phyloP scores from a whole-genome alignment of 345 rosid genomes.

The Citrus australasica region DNA sequence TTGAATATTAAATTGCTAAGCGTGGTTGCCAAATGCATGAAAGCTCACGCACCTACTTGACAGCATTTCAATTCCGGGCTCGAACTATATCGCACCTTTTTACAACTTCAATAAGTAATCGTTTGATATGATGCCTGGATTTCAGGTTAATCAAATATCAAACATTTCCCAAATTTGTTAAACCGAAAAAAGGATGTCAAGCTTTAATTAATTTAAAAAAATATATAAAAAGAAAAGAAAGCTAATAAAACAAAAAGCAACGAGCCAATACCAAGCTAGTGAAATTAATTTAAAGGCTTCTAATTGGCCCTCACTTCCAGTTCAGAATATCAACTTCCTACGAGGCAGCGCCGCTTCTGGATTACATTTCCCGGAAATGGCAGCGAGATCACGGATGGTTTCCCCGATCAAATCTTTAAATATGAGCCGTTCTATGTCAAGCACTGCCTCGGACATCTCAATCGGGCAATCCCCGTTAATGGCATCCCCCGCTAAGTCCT shows the following conservation, averaged over 20 bases:
- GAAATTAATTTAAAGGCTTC: conserved; percentile 10
- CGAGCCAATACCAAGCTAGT: conserved; percentile 3
- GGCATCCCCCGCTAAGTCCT: conserved; percentile 69
- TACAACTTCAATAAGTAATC: conserved; percentile 24
- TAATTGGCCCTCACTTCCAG: conserved; percentile 17
- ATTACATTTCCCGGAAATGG: conserved; percentile 24
- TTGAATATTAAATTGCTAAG: not conserved
- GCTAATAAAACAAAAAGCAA: not conserved
- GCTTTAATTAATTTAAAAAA: not conserved
- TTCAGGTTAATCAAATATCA: conserved; percentile 25
- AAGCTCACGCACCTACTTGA: conserved; percentile 12
- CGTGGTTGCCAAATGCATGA: not conserved
- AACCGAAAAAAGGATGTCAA: conserved; percentile 3
- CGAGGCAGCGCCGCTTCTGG: conserved; percentile 28
- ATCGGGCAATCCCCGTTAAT: conserved; percentile 43
- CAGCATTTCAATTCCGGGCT: conserved; percentile 2
- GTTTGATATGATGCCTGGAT: conserved; percentile 31
- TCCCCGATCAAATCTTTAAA: conserved; percentile 87
- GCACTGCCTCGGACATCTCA: conserved; percentile 72
- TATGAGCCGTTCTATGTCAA: conserved; percentile 72
- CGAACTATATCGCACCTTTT: not conserved
- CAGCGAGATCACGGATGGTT: conserved; percentile 63
- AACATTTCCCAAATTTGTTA: conserved; percentile 15
- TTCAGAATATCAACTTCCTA: conserved; percentile 69
- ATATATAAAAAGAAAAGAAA: not conserved